Base-by-base conservation (phyloP, 306 rosid genomes). In the Calophaca sinica region DNA sequence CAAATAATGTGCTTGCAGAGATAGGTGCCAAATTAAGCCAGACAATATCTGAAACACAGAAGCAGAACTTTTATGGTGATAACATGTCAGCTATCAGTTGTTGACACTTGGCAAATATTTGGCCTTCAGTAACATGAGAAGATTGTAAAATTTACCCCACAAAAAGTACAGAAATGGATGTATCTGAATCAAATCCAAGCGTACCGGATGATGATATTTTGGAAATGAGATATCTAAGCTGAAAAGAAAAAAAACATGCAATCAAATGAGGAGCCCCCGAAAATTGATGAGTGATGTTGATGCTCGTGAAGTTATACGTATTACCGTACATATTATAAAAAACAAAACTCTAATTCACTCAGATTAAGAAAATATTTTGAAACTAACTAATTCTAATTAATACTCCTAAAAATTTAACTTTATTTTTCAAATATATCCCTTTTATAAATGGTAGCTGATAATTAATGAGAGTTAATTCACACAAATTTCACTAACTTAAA, bases 21-120 rank as follows among this genome's bases (percentile, higher is more conserved):
- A 20, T 0, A 20, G 26, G 11, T 65, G 28, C 54, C 57, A 60
- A 59, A 77, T 60, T 69, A 13, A 14, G 81, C 13, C 76, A 78
- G 41, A n/a, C 76, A 77, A 67, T 51, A 66, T 32, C 14, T 5
- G 42, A 45, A 28, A 68, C 63, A 26, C 1, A 68, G 8, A 58
- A 58, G 15, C 69, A 45, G 14, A 53, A 12, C 14, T 45, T 4
- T 48, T 6, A 2, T 35, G 68, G 39, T 55, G 49, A 65, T 8
- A 54, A n/a, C 20, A 41, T 49, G 61, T 35, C 62, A 48, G 13
- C 44, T 11, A 62, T 13, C 38, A 20, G 26, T 20, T 20, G 26
- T 20, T 20, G 26, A 20, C 26, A 20, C 26, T 20, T 48, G 38
- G 38, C 32, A 62, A 26, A 13, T 20, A 20, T 20, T 29, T 53